Conservation (phyloP, 1,284 basidiomycete species). For the Sporisorium reilianum region DNA sequence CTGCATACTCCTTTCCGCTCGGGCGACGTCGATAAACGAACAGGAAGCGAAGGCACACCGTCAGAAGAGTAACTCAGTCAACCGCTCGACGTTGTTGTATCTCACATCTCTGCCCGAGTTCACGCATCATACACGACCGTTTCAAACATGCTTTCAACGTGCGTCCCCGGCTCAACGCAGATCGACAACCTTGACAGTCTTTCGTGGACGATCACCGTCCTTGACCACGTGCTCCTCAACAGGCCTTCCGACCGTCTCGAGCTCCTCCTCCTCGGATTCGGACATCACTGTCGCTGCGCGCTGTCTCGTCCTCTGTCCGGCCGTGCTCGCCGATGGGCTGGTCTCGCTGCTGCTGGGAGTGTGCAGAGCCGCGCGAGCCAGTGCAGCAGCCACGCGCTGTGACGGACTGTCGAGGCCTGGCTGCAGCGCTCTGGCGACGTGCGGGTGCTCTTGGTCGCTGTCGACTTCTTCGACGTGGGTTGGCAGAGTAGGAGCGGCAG, state of each 20-base stretch:
- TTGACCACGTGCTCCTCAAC: constrained; percentile 2
- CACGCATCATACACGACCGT: constrained; percentile 5
- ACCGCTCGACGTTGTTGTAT: background rate
- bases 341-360: background rate
- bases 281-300: constrained; percentile 44
- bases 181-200: constrained; percentile 44
- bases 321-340: background rate
- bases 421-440: background rate
- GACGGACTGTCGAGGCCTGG: constrained; percentile 7
- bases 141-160: background rate
- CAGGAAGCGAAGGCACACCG: constrained; percentile 53
- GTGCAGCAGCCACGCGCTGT: constrained; percentile 32
- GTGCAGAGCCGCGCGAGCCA: constrained; percentile 14
- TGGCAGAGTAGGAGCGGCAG: constrained; percentile 5
- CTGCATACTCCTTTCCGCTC: background rate
- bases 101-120: background rate
- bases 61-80: constrained; percentile 35
- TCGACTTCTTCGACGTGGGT: constrained; percentile 31
- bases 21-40: background rate
- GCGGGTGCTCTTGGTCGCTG: constrained; percentile 18
- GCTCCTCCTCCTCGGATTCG: constrained; percentile 43
- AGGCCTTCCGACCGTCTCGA: constrained; percentile 36
- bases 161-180: constrained; percentile 4
- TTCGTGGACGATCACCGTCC: constrained; percentile 27
- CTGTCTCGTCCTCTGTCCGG: constrained; percentile 11